A percentile compares a stretch with the other conserved stretches of the same genome.
Evolutionary conservation across 805 yeast genomes (phyloP).

Genomic region (Teunomyces lycoperdinae): DNA sequence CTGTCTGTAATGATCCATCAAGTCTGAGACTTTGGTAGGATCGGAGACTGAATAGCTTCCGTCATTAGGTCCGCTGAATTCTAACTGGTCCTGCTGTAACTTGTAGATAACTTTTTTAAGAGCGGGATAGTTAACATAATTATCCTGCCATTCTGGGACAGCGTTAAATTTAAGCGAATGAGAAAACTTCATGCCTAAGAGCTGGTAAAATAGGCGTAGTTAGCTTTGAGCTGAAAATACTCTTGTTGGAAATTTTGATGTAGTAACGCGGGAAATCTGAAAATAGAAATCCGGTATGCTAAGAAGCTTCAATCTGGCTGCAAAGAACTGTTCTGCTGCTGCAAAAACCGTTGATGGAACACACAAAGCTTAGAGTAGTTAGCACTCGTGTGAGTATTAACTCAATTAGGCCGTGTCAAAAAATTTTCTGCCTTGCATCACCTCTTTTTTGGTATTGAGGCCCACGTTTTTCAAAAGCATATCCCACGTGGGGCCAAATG

Average conservation of each 20-base stretch:
- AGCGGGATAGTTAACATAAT: constrained; percentile 44
- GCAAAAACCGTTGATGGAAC: constrained; percentile 1
- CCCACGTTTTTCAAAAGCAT: constrained; percentile 3
- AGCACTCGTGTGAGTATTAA: constrained; percentile 5
- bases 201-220: neutral
- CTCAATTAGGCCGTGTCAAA: constrained; percentile 5
- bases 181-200: constrained; percentile 43
- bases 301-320: neutral
- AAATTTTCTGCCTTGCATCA: constrained; percentile 1
- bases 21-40: constrained; percentile 26
- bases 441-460: neutral
- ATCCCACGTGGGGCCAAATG: constrained; percentile 10
- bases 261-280: neutral
- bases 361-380: neutral
- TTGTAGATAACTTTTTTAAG: constrained; percentile 56
- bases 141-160: constrained; percentile 54
- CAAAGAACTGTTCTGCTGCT: constrained; percentile 1
- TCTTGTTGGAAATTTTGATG: neutral
- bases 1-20: constrained; percentile 15
- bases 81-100: constrained; percentile 43
- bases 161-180: constrained; percentile 50
- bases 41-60: constrained; percentile 18
- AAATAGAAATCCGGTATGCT: neutral
- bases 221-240: neutral
- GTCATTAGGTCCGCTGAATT: constrained; percentile 21